phyloP scores from a whole-genome alignment of 1,284 basidiomycete species.

The Earliella scabrosa region DNA sequence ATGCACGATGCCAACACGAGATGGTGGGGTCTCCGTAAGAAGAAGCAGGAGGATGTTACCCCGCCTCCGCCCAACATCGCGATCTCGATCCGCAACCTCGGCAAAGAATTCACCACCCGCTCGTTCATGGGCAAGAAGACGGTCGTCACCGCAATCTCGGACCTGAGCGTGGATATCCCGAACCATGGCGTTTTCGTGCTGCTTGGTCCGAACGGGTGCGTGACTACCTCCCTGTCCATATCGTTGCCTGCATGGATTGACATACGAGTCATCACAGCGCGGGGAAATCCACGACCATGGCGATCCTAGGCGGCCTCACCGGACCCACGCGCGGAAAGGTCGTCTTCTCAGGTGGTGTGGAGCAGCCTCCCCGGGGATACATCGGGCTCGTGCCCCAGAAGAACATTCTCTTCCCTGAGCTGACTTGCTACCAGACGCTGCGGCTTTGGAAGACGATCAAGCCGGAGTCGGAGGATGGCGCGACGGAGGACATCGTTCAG shows the following conservation, averaged over 20 bases:
- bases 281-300: conserved; percentile 79
- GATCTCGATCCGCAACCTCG: conserved; percentile 61
- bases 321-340: conserved; percentile 63
- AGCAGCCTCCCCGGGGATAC: conserved; percentile 57
- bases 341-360: conserved; percentile 59
- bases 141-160: conserved; percentile 59
- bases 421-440: conserved; percentile 66
- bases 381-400: conserved; percentile 83
- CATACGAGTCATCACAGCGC: conserved; percentile 51
- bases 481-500: conserved; percentile 57
- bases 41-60: background rate
- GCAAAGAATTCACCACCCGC: conserved; percentile 56
- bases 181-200: conserved; percentile 75
- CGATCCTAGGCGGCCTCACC: conserved; percentile 65
- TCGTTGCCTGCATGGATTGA: too few relatives aligned
- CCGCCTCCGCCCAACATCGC: conserved; percentile 48
- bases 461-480: conserved; percentile 47
- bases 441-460: conserved; percentile 40
- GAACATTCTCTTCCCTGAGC: conserved; percentile 79
- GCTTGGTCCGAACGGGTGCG: conserved; percentile 71
- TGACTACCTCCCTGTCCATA: conserved; percentile 3
- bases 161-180: conserved; percentile 67
- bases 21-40: conserved; percentile 31
- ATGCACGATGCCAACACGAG: conserved; percentile 40
- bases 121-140: conserved; percentile 41